Conservation (phyloP, 345 rosid species). For the Raphanus sativus region DNA sequence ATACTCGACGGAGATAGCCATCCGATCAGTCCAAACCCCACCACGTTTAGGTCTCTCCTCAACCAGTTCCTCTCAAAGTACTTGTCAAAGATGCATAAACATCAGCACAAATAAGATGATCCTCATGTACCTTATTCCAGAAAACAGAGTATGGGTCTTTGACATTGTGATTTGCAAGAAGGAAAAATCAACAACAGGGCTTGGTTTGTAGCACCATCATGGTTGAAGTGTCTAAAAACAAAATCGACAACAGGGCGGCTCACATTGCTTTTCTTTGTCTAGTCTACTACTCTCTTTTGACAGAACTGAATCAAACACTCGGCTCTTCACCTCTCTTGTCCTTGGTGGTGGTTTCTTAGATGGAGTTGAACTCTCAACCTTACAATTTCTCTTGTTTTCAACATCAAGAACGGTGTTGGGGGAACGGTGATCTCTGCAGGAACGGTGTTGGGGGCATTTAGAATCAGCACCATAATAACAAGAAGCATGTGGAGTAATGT, state of each 20-base stretch:
- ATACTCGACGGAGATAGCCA: conserved; percentile 94
- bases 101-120: too few species aligned
- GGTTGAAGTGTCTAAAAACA: too few species aligned
- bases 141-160: too few species aligned
- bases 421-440: conserved; percentile 77
- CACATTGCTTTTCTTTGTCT: too few species aligned
- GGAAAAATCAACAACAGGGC: too few species aligned
- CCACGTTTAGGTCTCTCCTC: conserved; percentile 69
- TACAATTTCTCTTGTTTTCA: conserved; percentile 44
- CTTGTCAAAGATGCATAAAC: too few species aligned
- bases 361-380: conserved; percentile 38
- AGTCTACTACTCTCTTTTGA: neutral
- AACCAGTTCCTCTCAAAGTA: conserved; percentile 76
- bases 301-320: conserved; percentile 61
- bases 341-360: conserved; percentile 44
- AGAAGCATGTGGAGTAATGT: neutral
- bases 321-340: conserved; percentile 82
- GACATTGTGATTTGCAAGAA: too few species aligned
- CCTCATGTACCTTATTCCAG: too few species aligned
- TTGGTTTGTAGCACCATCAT: too few species aligned
- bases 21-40: conserved; percentile 87
- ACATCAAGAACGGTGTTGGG: conserved; percentile 73
- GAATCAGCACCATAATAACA: conserved; percentile 33
- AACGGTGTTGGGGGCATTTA: conserved; percentile 83
- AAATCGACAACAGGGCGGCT: too few species aligned